A percentile compares a stretch with the other conserved stretches of the same genome.
phyloP scores from a whole-genome alignment of 495 filamentous ascomycete species.

The Bombardia bombarda region DNA sequence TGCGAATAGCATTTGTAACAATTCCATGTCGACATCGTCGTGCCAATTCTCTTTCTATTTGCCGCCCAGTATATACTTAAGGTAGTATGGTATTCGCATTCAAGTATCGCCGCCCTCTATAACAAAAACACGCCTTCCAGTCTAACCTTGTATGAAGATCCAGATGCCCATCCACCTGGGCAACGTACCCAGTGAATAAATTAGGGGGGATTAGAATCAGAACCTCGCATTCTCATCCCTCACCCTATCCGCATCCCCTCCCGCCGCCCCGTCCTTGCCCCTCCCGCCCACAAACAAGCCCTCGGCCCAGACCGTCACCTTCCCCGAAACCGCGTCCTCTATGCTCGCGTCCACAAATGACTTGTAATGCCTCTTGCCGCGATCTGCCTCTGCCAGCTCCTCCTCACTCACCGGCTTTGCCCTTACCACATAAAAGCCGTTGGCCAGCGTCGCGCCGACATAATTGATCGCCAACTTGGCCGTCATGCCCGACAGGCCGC shows the following conservation, averaged over 20 bases:
- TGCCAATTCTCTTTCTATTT: too few species aligned
- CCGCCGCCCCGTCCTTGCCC: slow-evolving; percentile 6
- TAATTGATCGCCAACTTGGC: slow-evolving; percentile 61
- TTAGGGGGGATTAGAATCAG: slow-evolving; percentile 2
- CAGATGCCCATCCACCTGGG: too few species aligned
- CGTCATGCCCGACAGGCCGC: slow-evolving; percentile 46
- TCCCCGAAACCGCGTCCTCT: slow-evolving; percentile 30
- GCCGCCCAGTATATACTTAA: too few species aligned
- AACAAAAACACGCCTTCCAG: too few species aligned
- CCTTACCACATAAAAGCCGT: slow-evolving; percentile 57
- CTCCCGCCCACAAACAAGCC: slow-evolving; percentile 51
- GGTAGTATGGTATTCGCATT: too few species aligned
- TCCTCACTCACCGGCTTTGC: slow-evolving; percentile 29
- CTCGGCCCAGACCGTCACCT: slow-evolving; percentile 46
- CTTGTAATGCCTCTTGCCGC: slow-evolving; percentile 51
- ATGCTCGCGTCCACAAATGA: slow-evolving; percentile 46
- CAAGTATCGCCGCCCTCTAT: too few species aligned
- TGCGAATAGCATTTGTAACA: too few species aligned
- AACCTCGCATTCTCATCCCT: neutral
- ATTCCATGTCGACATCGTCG: too few species aligned
- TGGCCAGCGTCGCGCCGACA: slow-evolving; percentile 45
- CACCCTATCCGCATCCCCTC: neutral
- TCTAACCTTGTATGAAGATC: too few species aligned
- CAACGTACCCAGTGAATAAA: too few species aligned
- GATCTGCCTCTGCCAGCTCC: slow-evolving; percentile 19